Conservation (phyloP, 768 basidiomycete genomes). For the Russula sp. region DNA sequence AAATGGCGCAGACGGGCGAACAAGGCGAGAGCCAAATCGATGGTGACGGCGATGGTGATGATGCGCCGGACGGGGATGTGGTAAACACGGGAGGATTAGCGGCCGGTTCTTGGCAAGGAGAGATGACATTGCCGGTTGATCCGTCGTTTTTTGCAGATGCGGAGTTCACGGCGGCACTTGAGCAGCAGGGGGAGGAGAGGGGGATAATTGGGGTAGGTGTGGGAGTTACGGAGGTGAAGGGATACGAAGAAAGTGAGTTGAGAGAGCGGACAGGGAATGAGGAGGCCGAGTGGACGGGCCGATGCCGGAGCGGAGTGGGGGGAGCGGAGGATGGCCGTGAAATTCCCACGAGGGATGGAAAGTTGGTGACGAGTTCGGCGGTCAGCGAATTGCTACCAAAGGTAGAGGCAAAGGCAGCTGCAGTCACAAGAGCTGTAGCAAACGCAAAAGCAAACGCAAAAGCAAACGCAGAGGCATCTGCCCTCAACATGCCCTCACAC, state of each 20-base stretch:
- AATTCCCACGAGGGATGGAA: slow-evolving; percentile 23
- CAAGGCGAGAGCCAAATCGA: slow-evolving; percentile 27
- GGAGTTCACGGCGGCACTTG: slow-evolving; percentile 50
- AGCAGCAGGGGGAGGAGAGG: slow-evolving; percentile 45
- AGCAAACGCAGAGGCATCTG: slow-evolving; percentile 11
- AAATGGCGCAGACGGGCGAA: slow-evolving; percentile 52
- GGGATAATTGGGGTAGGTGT: slow-evolving; percentile 35
- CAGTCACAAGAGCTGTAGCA: slow-evolving; percentile 7
- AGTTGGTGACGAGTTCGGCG: slow-evolving; percentile 23
- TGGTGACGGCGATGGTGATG: slow-evolving; percentile 28
- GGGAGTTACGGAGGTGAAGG: slow-evolving; percentile 33
- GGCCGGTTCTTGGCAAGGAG: slow-evolving; percentile 41
- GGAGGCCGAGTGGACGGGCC: slow-evolving; percentile 1
- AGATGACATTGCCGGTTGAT: slow-evolving; percentile 46
- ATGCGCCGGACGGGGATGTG: slow-evolving; percentile 36
- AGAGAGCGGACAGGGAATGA: background rate
- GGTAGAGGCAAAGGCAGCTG: slow-evolving; percentile 26
- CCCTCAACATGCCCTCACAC: slow-evolving; percentile 32
- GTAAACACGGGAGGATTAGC: slow-evolving; percentile 36
- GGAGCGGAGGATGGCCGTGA: slow-evolving; percentile 1
- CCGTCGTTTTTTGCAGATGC: slow-evolving; percentile 54
- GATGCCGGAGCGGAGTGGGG: slow-evolving; percentile 4
- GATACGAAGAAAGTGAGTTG: slow-evolving; percentile 2
- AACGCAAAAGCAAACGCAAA: background rate
- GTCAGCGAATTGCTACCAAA: slow-evolving; percentile 25